Conservation (phyloP, 2,329 filamentous ascomycete species). For the Fragosphaeria purpurea region DNA sequence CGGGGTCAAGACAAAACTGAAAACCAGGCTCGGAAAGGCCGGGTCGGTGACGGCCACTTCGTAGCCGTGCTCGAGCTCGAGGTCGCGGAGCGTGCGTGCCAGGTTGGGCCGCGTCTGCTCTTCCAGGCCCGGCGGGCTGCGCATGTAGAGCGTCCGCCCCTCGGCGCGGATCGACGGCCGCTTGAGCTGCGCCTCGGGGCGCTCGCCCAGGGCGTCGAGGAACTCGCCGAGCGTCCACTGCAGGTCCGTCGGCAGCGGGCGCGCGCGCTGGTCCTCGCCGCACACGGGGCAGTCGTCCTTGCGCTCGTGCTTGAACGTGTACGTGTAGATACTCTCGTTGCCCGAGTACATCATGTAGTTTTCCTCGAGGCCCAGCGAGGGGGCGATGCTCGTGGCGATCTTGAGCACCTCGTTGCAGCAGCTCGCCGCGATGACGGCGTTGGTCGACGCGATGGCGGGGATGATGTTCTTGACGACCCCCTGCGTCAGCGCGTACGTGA, state of each 20-base stretch:
- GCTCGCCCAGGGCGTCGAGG: slow-evolving; percentile 69
- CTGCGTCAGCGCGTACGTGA: slow-evolving; percentile 92
- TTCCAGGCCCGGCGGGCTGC: slow-evolving; percentile 69
- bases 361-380: slow-evolving; percentile 64
- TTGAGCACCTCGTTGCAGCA: slow-evolving; percentile 98
- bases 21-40: slow-evolving; percentile 68
- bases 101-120: slow-evolving; percentile 78
- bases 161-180: slow-evolving; percentile 75
- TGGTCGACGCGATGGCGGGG: slow-evolving; percentile 93
- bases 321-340: slow-evolving; percentile 91
- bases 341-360: slow-evolving; percentile 99
- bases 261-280: slow-evolving; percentile 57
- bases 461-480: slow-evolving; percentile 99
- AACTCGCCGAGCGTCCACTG: slow-evolving; percentile 70
- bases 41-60: slow-evolving; percentile 89
- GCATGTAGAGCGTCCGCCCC: slow-evolving; percentile 82
- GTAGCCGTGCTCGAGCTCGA: slow-evolving; percentile 66
- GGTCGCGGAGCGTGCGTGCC: slow-evolving; percentile 61
- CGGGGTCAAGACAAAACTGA: slow-evolving; percentile 45
- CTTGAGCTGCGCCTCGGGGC: slow-evolving; percentile 87
- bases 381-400: slow-evolving; percentile 73
- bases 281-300: slow-evolving; percentile 95
- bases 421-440: slow-evolving; percentile 88
- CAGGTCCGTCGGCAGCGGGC: slow-evolving; percentile 62
- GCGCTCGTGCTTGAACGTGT: slow-evolving; percentile 90